These are phyloP conservation scores for Micractinium conductrix DNA, from an alignment of 139 green algal genomes.

Conservation along the genomic window DNA sequence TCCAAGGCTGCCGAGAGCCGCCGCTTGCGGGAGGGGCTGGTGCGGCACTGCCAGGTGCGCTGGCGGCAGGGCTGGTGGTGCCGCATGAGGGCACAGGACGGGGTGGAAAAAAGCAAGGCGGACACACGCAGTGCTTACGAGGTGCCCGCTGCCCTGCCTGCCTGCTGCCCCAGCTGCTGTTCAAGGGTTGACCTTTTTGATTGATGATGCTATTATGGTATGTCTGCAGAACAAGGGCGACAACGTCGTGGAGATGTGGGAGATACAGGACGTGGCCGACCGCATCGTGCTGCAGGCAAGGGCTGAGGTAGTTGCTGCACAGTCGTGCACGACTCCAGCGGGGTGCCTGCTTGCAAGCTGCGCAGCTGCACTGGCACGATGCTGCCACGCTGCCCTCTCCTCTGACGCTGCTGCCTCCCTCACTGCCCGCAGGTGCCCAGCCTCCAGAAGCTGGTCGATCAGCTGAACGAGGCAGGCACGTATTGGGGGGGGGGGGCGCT, in stretches of 20 bases:
- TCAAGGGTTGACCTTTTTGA: no score
- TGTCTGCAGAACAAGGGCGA: slow-evolving; percentile 38
- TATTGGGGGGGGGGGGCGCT: not conserved
- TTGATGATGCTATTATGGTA: no score
- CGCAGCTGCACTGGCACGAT: no score
- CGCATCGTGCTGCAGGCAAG: slow-evolving; percentile 71
- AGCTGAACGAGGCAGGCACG: slow-evolving; percentile 81
- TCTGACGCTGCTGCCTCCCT: no score
- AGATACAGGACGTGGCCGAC: slow-evolving; percentile 49
- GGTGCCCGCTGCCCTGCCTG: not conserved
- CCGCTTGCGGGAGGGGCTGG: slow-evolving; percentile 70
- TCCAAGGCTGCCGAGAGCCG: slow-evolving; percentile 63
- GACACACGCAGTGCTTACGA: no score
- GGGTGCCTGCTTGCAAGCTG: no score
- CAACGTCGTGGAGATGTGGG: slow-evolving; percentile 44
- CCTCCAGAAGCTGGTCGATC: slow-evolving; percentile 62
- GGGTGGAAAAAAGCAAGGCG: not conserved
- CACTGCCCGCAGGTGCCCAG: slow-evolving; percentile 60
- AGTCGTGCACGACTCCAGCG: no score
- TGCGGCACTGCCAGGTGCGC: slow-evolving; percentile 36
- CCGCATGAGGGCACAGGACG: no score
- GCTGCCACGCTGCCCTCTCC: no score
- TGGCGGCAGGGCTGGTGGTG: not conserved
- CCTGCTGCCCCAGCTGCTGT: no score
- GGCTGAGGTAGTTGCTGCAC: no score